A percentile compares a stretch with the other conserved stretches of the same genome.
Evolutionary conservation across 495 filamentous ascomycete genomes (phyloP).

Genomic region (Trichocladium uniseriatum): DNA sequence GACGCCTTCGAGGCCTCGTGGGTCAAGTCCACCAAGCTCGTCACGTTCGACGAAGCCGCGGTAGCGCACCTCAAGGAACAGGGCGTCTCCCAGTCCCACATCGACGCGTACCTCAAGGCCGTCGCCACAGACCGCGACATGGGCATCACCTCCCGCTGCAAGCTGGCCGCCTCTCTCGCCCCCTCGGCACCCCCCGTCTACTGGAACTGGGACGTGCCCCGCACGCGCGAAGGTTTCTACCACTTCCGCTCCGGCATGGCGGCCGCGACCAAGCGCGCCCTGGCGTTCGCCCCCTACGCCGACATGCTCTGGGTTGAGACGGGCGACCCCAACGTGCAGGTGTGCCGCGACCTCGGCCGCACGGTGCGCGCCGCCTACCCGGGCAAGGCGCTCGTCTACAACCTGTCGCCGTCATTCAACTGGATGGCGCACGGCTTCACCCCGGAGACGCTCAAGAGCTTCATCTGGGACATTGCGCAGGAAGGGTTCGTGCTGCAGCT

Average conservation of each 20-base stretch:
- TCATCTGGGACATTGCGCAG: conserved; percentile 91
- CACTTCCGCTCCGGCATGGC: conserved; percentile 84
- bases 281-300: conserved; percentile 83
- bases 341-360: conserved; percentile 62
- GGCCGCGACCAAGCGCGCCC: conserved; percentile 86
- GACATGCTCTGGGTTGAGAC: conserved; percentile 98
- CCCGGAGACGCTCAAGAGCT: conserved; percentile 65
- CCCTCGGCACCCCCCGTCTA: conserved; percentile 43
- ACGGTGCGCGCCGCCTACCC: conserved; percentile 59
- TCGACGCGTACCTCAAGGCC: conserved; percentile 54
- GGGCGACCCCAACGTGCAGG: conserved; percentile 70
- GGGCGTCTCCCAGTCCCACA: conserved; percentile 48
- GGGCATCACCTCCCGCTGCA: conserved; percentile 65
- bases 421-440: conserved; percentile 94
- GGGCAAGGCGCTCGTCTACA: conserved; percentile 89
- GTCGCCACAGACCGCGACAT: conserved; percentile 58
- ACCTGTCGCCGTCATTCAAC: conserved; percentile 92
- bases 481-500: conserved; percentile 92
- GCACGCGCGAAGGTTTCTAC: conserved; percentile 92
- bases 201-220: conserved; percentile 87
- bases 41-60: conserved; percentile 89
- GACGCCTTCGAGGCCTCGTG: conserved; percentile 79
- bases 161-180: conserved; percentile 56
- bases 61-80: conserved; percentile 59
- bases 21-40: conserved; percentile 77